Percentiles rank a stretch among this genome's conserved stretches.
These are phyloP conservation scores for Stagonosporopsis chrysanthemi DNA, from an alignment of 2,329 filamentous ascomycete genomes.

Conservation along the genomic window DNA sequence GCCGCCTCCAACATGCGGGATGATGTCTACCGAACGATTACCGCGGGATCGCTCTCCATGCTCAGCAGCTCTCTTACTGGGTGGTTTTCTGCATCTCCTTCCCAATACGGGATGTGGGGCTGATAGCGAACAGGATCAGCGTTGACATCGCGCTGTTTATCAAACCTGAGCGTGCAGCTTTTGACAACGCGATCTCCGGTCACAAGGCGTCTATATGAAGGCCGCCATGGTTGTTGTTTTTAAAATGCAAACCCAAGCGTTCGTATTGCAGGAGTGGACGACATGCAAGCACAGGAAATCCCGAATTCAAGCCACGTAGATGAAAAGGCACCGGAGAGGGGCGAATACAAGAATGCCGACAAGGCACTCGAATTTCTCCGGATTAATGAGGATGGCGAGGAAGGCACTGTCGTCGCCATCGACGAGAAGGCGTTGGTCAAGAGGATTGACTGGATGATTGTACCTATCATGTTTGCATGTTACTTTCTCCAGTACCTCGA, in stretches of 20 bases:
- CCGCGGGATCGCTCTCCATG: background rate
- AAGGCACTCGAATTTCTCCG: constrained; percentile 35
- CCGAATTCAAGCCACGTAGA: background rate
- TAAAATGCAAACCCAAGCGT: background rate
- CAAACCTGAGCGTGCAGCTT: background rate
- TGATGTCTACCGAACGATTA: constrained; percentile 3
- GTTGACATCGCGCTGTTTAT: constrained; percentile 1
- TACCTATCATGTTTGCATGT: constrained; percentile 51
- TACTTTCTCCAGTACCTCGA: constrained; percentile 53
- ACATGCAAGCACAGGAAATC: constrained; percentile 4
- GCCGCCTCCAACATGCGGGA: constrained; percentile 4
- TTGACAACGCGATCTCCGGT: background rate
- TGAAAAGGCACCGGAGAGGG: constrained; percentile 5
- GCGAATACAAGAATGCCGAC: constrained; percentile 27
- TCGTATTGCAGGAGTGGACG: background rate
- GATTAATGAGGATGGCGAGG: constrained; percentile 21
- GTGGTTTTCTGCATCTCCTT: constrained; percentile 4
- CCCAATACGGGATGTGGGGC: constrained; percentile 10
- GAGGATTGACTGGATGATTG: constrained; percentile 53
- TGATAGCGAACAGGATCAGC: constrained; percentile 13
- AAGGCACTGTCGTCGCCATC: constrained; percentile 6
- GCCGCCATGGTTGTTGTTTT: background rate
- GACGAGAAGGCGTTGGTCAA: constrained; percentile 31
- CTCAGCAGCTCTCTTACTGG: constrained; percentile 9
- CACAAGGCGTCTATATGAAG: background rate